These are phyloP conservation scores for Salvia sclarea DNA, from an alignment of 305 asterid species.

Conservation along the genomic window DNA sequence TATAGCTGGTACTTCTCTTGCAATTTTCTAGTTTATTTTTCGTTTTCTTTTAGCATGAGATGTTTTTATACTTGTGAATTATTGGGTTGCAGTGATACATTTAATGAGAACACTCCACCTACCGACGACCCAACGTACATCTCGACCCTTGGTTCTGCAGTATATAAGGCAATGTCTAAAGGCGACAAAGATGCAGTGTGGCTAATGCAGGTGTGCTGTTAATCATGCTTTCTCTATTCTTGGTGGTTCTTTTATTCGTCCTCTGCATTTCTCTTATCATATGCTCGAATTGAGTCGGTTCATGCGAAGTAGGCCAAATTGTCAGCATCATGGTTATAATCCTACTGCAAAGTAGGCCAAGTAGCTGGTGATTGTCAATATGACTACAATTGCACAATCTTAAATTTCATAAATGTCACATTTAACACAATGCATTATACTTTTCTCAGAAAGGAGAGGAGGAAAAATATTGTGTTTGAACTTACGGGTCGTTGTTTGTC, in stretches of 20 bases:
- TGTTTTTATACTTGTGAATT: too few species aligned
- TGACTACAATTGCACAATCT: background rate
- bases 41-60: conserved; percentile 2
- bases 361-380: background rate
- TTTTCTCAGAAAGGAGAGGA: background rate
- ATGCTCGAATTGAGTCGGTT: background rate
- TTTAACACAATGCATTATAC: background rate
- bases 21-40: conserved; percentile 28
- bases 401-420: background rate
- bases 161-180: conserved; percentile 80
- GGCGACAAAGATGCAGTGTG: conserved; percentile 89
- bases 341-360: background rate
- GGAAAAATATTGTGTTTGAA: background rate
- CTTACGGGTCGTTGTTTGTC: background rate
- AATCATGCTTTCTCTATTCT: conserved; percentile 20
- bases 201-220: conserved; percentile 91
- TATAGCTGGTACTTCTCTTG: conserved; percentile 78
- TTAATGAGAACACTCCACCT: conserved; percentile 95
- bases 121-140: conserved; percentile 79
- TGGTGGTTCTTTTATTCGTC: background rate
- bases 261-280: background rate
- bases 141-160: conserved; percentile 92
- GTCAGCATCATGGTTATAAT: background rate
- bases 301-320: background rate
- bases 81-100: conserved; percentile 71